Conservation (phyloP, 140 eudicot species). For the Bidens hawaiensis region DNA sequence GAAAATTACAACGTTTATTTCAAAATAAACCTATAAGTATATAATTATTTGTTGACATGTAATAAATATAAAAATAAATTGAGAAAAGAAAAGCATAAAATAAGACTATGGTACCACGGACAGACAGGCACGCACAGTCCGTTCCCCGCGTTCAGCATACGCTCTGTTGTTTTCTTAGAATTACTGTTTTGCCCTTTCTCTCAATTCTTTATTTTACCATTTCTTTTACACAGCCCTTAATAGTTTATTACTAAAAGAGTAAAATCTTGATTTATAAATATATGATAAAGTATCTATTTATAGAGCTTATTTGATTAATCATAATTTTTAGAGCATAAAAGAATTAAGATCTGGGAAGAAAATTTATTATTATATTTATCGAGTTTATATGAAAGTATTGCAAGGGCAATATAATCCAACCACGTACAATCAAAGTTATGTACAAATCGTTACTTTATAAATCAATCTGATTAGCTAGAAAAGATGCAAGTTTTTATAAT, state of each 20-base stretch:
- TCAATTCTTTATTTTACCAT: background rate
- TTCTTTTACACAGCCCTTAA: too few species aligned
- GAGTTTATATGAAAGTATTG: too few species aligned
- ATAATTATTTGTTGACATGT: too few species aligned
- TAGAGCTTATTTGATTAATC: too few species aligned
- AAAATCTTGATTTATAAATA: background rate
- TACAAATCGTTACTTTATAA: too few species aligned
- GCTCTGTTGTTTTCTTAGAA: background rate
- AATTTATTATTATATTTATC: too few species aligned
- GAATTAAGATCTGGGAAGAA: too few species aligned
- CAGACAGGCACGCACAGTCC: constrained; percentile 26
- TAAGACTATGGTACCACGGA: constrained; percentile 38
- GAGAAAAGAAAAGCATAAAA: constrained; percentile 14
- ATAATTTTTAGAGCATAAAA: too few species aligned
- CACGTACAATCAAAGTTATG: too few species aligned
- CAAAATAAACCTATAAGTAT: too few species aligned
- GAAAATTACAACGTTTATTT: too few species aligned
- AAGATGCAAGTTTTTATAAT: background rate
- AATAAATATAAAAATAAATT: background rate
- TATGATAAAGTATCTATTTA: background rate
- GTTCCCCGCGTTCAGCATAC: constrained; percentile 10
- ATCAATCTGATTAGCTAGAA: background rate
- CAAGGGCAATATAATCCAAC: too few species aligned
- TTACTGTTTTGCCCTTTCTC: background rate
- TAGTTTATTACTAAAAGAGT: background rate